Evolutionary conservation across 495 filamentous ascomycete species (phyloP).

Genomic region (Xylaria nigripes): DNA sequence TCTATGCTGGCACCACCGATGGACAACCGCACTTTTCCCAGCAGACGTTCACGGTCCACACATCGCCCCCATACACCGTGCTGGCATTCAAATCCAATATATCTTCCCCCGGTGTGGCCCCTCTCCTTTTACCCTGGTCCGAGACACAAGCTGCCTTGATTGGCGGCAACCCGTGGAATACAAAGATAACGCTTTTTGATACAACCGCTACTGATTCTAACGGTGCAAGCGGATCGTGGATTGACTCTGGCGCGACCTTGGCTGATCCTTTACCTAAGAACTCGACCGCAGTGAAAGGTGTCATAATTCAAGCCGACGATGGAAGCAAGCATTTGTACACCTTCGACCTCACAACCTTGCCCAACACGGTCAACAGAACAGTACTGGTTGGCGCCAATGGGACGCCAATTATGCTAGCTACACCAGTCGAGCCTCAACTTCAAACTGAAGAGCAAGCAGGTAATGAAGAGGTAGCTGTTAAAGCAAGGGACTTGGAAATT

Average conservation of each 20-base stretch:
- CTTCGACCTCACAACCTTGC: constrained; percentile 67
- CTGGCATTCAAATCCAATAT: constrained; percentile 39
- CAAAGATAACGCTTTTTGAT: constrained; percentile 57
- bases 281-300: constrained; percentile 43
- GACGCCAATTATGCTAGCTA: constrained; percentile 36
- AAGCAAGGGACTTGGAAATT: constrained; percentile 37
- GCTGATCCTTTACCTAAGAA: constrained; percentile 48
- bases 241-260: constrained; percentile 52
- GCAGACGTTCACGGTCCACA: constrained; percentile 67
- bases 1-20: constrained; percentile 70
- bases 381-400: constrained; percentile 43
- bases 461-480: constrained; percentile 1
- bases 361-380: constrained; percentile 66
- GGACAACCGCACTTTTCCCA: constrained; percentile 48
- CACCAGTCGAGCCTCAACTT: constrained; percentile 22
- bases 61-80: constrained; percentile 51
- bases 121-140: constrained; percentile 73
- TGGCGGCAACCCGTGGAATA: constrained; percentile 62
- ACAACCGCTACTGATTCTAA: constrained; percentile 9
- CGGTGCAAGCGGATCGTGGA: constrained; percentile 48
- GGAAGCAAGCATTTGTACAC: constrained; percentile 75
- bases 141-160: constrained; percentile 62
- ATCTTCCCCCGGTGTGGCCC: constrained; percentile 55
- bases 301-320: constrained; percentile 61
- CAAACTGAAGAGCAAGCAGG: background rate